A percentile compares a stretch with the other conserved stretches of the same genome.
Conservation (phyloP, 1,139 yeast genomes). For the Hansenula anomala region DNA sequence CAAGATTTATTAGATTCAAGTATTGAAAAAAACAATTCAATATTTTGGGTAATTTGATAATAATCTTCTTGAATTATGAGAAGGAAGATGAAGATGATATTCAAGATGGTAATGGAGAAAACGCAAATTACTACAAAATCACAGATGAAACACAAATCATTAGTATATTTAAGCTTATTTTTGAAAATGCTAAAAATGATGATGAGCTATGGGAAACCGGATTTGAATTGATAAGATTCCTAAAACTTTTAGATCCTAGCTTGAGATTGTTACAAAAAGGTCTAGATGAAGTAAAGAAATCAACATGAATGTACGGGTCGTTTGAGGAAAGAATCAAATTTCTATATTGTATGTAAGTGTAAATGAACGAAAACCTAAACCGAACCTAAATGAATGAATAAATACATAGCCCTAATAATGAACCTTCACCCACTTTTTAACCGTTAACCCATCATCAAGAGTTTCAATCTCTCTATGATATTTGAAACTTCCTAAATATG, state of each 20-base stretch:
- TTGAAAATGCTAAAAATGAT: slow-evolving; percentile 27
- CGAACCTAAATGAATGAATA: background rate
- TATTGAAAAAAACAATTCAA: slow-evolving; percentile 37
- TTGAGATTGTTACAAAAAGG: slow-evolving; percentile 15
- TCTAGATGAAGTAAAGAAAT: slow-evolving; percentile 2
- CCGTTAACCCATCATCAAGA: slow-evolving; percentile 49
- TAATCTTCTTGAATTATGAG: slow-evolving; percentile 40
- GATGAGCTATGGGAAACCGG: slow-evolving; percentile 43
- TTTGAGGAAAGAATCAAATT: too few species aligned
- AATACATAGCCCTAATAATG: slow-evolving; percentile 2
- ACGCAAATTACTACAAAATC: slow-evolving; percentile 14
- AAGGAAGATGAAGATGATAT: slow-evolving; percentile 17
- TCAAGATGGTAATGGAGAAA: slow-evolving; percentile 10
- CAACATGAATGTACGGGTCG: background rate
- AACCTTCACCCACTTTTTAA: slow-evolving; percentile 47
- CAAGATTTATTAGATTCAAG: slow-evolving; percentile 32
- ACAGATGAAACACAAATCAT: slow-evolving; percentile 34
- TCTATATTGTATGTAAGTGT: background rate
- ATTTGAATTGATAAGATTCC: slow-evolving; percentile 41
- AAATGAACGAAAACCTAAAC: background rate
- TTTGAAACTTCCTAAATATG: slow-evolving; percentile 45
- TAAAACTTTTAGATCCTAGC: slow-evolving; percentile 36
- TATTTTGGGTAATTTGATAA: slow-evolving; percentile 38
- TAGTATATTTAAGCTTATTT: slow-evolving; percentile 31
- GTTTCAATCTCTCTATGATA: slow-evolving; percentile 37